These are phyloP conservation scores for Coprinellus micaceus DNA, from an alignment of 768 basidiomycete species.

Conservation along the genomic window DNA sequence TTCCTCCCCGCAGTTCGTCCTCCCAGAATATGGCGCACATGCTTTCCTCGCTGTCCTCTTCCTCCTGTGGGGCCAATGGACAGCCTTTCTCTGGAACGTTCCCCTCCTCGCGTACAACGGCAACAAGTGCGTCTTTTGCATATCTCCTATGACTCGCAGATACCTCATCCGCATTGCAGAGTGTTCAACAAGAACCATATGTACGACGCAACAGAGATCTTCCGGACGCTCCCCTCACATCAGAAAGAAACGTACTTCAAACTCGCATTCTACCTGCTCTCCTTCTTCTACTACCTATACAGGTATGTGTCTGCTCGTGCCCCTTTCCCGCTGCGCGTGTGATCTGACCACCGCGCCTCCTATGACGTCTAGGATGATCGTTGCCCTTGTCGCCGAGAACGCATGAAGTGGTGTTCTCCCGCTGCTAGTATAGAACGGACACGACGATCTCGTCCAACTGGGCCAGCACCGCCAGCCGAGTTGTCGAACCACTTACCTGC, in stretches of 20 bases:
- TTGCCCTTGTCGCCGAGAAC: constrained; percentile 12
- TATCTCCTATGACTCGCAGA: constrained; percentile 3
- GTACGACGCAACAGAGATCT: constrained; percentile 99
- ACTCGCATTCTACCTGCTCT: constrained; percentile 88
- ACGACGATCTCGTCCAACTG: background rate
- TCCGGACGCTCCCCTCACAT: constrained; percentile 87
- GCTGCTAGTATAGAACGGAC: background rate
- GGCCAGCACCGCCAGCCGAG: background rate
- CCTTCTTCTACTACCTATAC: constrained; percentile 91
- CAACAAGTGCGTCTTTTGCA: constrained; percentile 72
- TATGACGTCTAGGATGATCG: constrained; percentile 7
- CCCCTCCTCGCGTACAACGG: constrained; percentile 88
- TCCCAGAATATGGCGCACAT: constrained; percentile 95
- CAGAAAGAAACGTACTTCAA: constrained; percentile 97
- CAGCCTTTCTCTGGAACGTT: constrained; percentile 84
- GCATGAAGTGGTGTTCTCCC: constrained; percentile 1
- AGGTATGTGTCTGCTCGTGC: constrained; percentile 47
- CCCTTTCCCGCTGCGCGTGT: background rate
- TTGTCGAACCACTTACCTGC: background rate
- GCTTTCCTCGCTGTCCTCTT: constrained; percentile 88
- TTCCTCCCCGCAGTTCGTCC: constrained; percentile 67
- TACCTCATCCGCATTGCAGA: constrained; percentile 37
- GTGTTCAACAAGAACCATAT: constrained; percentile 93
- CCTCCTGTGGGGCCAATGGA: constrained; percentile 94
- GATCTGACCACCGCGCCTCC: background rate